phyloP scores from a whole-genome alignment of 2,329 filamentous ascomycete species.

The Neodidymelliopsis sp. region DNA sequence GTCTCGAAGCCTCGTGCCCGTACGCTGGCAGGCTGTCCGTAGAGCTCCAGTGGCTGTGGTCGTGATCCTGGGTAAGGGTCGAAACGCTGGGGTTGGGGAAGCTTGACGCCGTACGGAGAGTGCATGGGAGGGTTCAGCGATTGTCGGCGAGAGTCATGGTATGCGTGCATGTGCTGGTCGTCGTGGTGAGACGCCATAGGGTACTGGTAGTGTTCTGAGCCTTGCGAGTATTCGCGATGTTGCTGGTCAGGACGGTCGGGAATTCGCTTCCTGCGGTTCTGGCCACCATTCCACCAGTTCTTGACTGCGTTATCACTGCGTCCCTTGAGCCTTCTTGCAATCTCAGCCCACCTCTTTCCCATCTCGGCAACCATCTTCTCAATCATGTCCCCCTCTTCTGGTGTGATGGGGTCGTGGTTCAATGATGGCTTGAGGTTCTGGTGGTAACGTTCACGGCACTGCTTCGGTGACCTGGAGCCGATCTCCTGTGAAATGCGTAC shows the following conservation, averaged over 20 bases:
- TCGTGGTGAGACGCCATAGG: conserved; percentile 35
- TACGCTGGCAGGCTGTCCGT: conserved; percentile 29
- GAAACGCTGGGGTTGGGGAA: conserved; percentile 43
- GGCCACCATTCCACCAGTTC: conserved; percentile 97
- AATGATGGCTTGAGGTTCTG: conserved; percentile 91
- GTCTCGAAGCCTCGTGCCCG: conserved; percentile 56
- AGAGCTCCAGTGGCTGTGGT: conserved; percentile 44
- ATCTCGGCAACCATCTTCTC: conserved; percentile 77
- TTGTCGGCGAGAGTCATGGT: conserved; percentile 38
- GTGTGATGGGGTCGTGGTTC: conserved; percentile 76
- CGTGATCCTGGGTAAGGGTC: conserved; percentile 43
- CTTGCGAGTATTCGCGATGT: conserved; percentile 37
- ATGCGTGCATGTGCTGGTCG: conserved; percentile 36
- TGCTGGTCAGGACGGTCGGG: conserved; percentile 42
- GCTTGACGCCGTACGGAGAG: conserved; percentile 41
- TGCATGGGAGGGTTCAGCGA: conserved; percentile 38
- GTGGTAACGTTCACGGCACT: conserved; percentile 92
- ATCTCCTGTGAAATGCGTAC: conserved; percentile 82
- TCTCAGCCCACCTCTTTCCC: conserved; percentile 93
- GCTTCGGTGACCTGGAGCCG: conserved; percentile 83
- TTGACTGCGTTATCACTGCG: conserved; percentile 96
- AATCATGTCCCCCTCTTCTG: conserved; percentile 78
- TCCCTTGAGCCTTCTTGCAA: conserved; percentile 79
- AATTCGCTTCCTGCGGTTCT: conserved; percentile 73
- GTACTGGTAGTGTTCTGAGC: conserved; percentile 46